Conservation (phyloP, 2,329 filamentous ascomycete genomes). For the Penicillium sp. region DNA sequence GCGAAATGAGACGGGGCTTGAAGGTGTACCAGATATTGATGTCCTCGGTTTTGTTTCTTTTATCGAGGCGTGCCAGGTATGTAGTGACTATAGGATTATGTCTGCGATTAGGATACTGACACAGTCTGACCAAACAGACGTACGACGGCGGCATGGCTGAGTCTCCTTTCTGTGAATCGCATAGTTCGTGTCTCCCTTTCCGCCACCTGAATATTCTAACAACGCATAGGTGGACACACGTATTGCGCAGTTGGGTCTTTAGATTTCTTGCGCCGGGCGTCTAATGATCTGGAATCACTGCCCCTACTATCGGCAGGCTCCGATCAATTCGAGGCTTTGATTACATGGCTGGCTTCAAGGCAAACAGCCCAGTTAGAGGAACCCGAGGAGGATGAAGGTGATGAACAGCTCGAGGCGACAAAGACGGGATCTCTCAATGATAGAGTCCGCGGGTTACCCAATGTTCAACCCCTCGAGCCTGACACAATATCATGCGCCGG, state of each 20-base stretch:
- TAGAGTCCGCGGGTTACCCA: conserved; percentile 28
- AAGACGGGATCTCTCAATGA: conserved; percentile 23
- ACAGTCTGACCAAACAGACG: conserved; percentile 51
- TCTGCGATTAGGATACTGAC: not conserved
- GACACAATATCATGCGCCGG: conserved; percentile 59
- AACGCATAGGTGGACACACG: conserved; percentile 71
- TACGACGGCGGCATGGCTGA: conserved; percentile 86
- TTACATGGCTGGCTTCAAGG: conserved; percentile 61
- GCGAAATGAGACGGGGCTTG: conserved; percentile 52
- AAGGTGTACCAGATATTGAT: conserved; percentile 69
- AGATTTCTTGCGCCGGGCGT: conserved; percentile 67
- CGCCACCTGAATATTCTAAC: conserved; percentile 22
- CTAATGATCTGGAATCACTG: conserved; percentile 31
- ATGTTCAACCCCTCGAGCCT: conserved; percentile 20
- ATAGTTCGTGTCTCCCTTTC: conserved; percentile 56
- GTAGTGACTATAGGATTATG: conserved; percentile 1
- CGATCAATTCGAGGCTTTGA: conserved; percentile 35
- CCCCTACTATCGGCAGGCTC: conserved; percentile 29
- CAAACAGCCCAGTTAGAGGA: conserved; percentile 58
- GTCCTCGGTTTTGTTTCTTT: conserved; percentile 67
- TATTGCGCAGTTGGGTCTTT: conserved; percentile 83
- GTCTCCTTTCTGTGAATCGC: conserved; percentile 74
- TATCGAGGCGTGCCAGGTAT: conserved; percentile 63
- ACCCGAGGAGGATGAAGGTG: conserved; percentile 14
- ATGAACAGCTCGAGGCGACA: conserved; percentile 3